A percentile compares a stretch with the other conserved stretches of the same genome.
These are phyloP conservation scores for California macrophylla DNA, from an alignment of 441 rosid species.

Conservation along the genomic window DNA sequence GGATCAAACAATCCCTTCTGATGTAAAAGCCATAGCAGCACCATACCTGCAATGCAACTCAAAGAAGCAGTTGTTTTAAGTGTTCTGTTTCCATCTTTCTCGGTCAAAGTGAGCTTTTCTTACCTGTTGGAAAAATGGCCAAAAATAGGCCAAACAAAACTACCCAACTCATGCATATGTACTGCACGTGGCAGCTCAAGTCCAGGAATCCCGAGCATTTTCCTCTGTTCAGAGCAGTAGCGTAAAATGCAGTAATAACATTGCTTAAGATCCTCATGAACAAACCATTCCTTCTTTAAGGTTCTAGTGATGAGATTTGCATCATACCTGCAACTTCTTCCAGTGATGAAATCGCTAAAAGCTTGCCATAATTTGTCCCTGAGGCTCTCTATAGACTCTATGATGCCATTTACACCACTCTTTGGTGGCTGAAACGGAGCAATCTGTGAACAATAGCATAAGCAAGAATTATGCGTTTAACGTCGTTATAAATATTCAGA, in stretches of 20 bases:
- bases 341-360: slow-evolving; percentile 60
- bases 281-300: background rate
- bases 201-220: slow-evolving; percentile 75
- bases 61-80: background rate
- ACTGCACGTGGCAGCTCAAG: slow-evolving; percentile 82
- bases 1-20: slow-evolving; percentile 83
- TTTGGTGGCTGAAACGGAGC: slow-evolving; percentile 59
- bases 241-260: background rate
- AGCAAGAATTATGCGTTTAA: background rate
- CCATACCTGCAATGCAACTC: slow-evolving; percentile 48
- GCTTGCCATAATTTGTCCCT: slow-evolving; percentile 61
- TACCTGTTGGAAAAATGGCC: slow-evolving; percentile 64
- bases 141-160: slow-evolving; percentile 65
- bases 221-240: slow-evolving; percentile 34
- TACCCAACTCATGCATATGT: slow-evolving; percentile 82
- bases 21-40: slow-evolving; percentile 74
- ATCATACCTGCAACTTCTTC: slow-evolving; percentile 61
- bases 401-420: slow-evolving; percentile 44
- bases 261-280: background rate
- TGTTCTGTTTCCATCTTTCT: too few relatives aligned
- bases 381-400: slow-evolving; percentile 45
- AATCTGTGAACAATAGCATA: slow-evolving; percentile 36
- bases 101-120: too few relatives aligned
- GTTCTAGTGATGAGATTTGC: background rate
- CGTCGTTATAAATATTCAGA: background rate